These are phyloP conservation scores for Claviceps sp. DNA, from an alignment of 2,329 filamentous ascomycete genomes.

Conservation along the genomic window DNA sequence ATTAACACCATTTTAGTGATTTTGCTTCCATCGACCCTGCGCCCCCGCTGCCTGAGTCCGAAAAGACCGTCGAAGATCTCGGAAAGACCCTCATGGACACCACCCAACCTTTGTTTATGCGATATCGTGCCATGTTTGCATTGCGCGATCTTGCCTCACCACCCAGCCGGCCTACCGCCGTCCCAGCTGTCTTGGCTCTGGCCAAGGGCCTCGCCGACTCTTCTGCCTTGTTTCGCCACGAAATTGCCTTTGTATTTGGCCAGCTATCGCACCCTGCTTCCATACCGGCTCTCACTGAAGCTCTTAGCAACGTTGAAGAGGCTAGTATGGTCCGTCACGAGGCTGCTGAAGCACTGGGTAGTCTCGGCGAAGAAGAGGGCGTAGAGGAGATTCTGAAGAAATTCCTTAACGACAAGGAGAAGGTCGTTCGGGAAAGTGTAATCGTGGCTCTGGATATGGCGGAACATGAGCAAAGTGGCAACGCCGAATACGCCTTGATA, in stretches of 20 bases:
- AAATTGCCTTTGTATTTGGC: conserved; percentile 96
- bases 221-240: conserved; percentile 90
- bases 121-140: conserved; percentile 97
- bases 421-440: conserved; percentile 87
- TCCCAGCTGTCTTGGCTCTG: conserved; percentile 74
- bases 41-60: conserved; percentile 65
- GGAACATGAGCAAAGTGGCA: conserved; percentile 81
- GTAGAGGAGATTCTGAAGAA: conserved; percentile 74
- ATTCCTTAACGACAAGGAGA: conserved; percentile 82
- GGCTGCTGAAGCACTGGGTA: conserved; percentile 89
- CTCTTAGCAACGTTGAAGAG: conserved; percentile 67
- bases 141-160: conserved; percentile 90
- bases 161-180: conserved; percentile 76
- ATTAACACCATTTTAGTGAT: conserved; percentile 42
- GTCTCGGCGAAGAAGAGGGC: conserved; percentile 82
- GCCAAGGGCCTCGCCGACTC: conserved; percentile 74
- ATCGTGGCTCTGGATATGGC: conserved; percentile 97
- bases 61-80: conserved; percentile 58
- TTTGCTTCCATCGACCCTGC: conserved; percentile 94
- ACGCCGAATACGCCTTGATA: conserved; percentile 84
- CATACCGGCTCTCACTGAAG: conserved; percentile 72
- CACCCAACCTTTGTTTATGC: conserved; percentile 66
- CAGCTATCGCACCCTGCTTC: conserved; percentile 94
- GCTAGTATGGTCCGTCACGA: conserved; percentile 96
- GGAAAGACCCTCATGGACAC: conserved; percentile 69